A percentile compares a stretch with the other conserved stretches of the same genome.
Conservation (phyloP, 2,329 filamentous ascomycete genomes). For the Claviceps pusilla region DNA sequence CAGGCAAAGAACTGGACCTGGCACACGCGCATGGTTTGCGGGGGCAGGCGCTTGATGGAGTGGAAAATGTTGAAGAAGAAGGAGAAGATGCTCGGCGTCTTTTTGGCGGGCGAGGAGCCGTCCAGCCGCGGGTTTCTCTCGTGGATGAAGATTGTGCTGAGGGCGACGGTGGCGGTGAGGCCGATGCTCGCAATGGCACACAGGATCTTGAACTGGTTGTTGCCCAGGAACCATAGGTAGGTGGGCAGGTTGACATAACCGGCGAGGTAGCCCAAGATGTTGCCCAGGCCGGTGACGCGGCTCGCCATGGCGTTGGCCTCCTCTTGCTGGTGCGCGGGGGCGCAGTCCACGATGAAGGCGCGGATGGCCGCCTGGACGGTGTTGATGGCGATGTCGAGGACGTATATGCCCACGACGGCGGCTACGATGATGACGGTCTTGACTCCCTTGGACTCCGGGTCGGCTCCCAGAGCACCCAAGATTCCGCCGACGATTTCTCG, state of each 20-base stretch:
- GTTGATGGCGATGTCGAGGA: slow-evolving; percentile 90
- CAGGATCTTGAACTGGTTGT: slow-evolving; percentile 84
- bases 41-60: slow-evolving; percentile 64
- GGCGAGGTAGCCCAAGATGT: slow-evolving; percentile 78
- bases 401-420: slow-evolving; percentile 75
- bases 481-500: slow-evolving; percentile 55
- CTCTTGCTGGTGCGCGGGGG: slow-evolving; percentile 85
- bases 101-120: slow-evolving; percentile 42
- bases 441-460: slow-evolving; percentile 47
- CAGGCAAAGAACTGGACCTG: slow-evolving; percentile 73
- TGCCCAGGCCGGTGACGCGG: slow-evolving; percentile 70
- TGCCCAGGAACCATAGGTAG: slow-evolving; percentile 63
- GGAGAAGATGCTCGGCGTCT: slow-evolving; percentile 50
- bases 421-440: slow-evolving; percentile 55
- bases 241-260: slow-evolving; percentile 69
- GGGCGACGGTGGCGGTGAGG: slow-evolving; percentile 51
- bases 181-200: slow-evolving; percentile 70
- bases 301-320: slow-evolving; percentile 89
- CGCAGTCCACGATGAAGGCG: slow-evolving; percentile 86
- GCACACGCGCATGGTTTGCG: slow-evolving; percentile 71
- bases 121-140: slow-evolving; percentile 72
- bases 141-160: slow-evolving; percentile 54
- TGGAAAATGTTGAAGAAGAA: slow-evolving; percentile 70
- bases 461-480: slow-evolving; percentile 54
- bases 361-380: slow-evolving; percentile 88